Evolutionary conservation across 106 monocot genomes (phyloP).

Genomic region (Dendrobium huoshanense): DNA sequence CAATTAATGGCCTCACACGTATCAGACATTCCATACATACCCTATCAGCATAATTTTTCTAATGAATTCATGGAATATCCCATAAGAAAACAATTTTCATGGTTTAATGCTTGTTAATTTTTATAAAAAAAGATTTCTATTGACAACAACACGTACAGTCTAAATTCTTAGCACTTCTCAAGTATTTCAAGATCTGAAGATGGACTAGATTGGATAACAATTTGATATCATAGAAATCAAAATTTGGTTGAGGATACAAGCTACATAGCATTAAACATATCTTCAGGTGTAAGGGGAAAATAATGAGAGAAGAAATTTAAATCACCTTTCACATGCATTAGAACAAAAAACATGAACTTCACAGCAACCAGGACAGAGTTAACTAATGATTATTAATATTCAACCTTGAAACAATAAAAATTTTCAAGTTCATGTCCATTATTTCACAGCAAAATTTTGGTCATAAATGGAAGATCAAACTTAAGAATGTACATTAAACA

Average conservation of each 20-base stretch:
- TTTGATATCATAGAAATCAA: background rate
- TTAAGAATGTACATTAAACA: background rate
- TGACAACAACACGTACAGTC: background rate
- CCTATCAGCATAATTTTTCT: background rate
- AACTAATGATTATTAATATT: background rate
- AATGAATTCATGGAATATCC: background rate
- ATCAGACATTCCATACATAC: background rate
- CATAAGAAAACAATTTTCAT: background rate
- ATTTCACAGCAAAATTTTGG: background rate
- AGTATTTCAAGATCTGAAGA: background rate
- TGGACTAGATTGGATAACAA: background rate
- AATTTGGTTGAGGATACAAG: background rate
- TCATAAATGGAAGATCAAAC: background rate
- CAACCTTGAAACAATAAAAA: background rate
- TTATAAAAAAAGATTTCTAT: background rate
- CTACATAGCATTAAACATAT: background rate
- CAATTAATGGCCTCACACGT: background rate
- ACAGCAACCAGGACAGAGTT: background rate
- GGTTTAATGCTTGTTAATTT: background rate
- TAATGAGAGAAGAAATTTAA: background rate
- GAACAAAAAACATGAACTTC: background rate
- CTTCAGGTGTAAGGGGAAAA: too few relatives aligned
- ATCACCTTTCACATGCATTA: background rate
- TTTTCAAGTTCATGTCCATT: background rate
- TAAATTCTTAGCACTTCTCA: background rate